Evolutionary conservation across 192 early-diverging fungal species (phyloP).

Genomic region (Mortierella alpina): DNA sequence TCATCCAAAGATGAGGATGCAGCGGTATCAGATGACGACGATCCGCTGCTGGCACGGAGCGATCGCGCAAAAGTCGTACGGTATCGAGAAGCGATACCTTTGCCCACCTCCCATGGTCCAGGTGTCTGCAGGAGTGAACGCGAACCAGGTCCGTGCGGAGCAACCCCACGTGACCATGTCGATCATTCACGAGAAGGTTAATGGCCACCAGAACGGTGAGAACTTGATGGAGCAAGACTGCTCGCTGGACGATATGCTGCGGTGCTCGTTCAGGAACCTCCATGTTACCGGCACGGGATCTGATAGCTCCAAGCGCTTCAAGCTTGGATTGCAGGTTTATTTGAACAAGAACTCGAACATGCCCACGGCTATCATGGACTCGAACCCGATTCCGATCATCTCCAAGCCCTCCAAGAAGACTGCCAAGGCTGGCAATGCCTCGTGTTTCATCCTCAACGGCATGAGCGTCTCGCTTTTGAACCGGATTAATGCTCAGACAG

Average conservation of each 20-base stretch:
- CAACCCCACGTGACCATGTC: constrained; percentile 72
- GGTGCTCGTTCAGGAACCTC: constrained; percentile 78
- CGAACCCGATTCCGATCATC: constrained; percentile 84
- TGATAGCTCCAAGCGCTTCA: constrained; percentile 83
- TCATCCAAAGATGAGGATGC: constrained; percentile 35
- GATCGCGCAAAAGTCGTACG: constrained; percentile 95
- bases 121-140: constrained; percentile 57
- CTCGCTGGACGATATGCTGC: constrained; percentile 60
- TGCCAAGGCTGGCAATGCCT: constrained; percentile 82
- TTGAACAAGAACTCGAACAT: constrained; percentile 52
- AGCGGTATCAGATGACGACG: constrained; percentile 67
- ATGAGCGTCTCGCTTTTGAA: constrained; percentile 87
- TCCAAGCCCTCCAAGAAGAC: constrained; percentile 96
- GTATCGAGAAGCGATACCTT: constrained; percentile 88
- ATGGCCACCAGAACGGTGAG: constrained; percentile 57
- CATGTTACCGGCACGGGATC: constrained; percentile 78
- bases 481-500: constrained; percentile 92
- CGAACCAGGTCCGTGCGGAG: constrained; percentile 59
- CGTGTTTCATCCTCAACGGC: constrained; percentile 81
- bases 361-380: constrained; percentile 75
- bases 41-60: constrained; percentile 84
- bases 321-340: constrained; percentile 71
- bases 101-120: constrained; percentile 82
- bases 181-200: constrained; percentile 71
- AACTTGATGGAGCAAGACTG: constrained; percentile 53